Percentiles rank a stretch among this genome's conserved stretches.
Evolutionary conservation across 2,329 filamentous ascomycete genomes (phyloP).

Genomic region (Xylaria sp.): DNA sequence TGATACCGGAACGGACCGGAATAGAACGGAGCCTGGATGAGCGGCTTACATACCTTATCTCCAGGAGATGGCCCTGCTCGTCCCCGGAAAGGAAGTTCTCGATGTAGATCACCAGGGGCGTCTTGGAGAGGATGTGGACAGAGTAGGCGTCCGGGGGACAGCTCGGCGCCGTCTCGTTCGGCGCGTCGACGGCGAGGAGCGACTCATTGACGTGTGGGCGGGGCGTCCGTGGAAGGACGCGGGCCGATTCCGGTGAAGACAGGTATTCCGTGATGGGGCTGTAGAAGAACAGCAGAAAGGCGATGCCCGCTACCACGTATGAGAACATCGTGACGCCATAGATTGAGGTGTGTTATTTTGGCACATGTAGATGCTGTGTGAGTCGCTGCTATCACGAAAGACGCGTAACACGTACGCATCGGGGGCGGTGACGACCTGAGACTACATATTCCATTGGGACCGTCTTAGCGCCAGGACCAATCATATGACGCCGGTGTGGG

Average conservation of each 20-base stretch:
- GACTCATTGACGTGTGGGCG: constrained; percentile 54
- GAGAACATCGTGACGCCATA: constrained; percentile 44
- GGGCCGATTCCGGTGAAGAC: constrained; percentile 32
- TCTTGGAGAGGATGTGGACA: constrained; percentile 51
- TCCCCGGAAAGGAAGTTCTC: constrained; percentile 51
- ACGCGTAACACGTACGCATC: constrained; percentile 9
- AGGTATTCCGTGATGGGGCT: constrained; percentile 47
- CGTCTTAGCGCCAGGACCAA: neutral
- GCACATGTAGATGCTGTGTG: neutral
- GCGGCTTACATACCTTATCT: constrained; percentile 50
- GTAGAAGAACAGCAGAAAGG: constrained; percentile 46
- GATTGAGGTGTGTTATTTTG: neutral
- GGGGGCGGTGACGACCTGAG: neutral
- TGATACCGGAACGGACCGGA: neutral
- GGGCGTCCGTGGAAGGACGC: constrained; percentile 40
- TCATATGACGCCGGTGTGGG: constrained; percentile 22
- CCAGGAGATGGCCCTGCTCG: constrained; percentile 51
- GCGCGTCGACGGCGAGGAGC: constrained; percentile 51
- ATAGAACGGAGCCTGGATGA: neutral
- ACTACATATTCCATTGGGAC: too few species aligned
- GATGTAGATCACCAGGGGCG: constrained; percentile 57
- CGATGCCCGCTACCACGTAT: constrained; percentile 48
- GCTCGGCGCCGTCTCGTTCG: constrained; percentile 38
- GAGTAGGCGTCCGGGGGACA: constrained; percentile 48
- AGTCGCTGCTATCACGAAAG: constrained; percentile 2